phyloP scores from a whole-genome alignment of 176 grass and related monocot species.

The Microstegium vimineum region DNA sequence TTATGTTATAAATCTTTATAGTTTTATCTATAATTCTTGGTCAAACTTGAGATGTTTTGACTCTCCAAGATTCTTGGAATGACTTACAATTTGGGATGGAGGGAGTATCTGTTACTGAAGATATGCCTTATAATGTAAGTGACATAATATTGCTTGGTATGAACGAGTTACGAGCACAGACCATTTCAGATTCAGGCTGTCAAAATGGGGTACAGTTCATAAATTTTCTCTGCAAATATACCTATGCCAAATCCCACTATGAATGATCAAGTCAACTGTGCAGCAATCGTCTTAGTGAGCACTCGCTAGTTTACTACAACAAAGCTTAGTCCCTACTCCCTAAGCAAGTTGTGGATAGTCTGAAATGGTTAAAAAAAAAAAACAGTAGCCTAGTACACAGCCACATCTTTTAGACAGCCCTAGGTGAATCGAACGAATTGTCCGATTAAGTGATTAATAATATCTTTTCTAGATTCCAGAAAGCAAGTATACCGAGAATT shows the following conservation, averaged over 20 bases:
- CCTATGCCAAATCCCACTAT: neutral
- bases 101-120: neutral
- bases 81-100: no score
- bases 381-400: neutral
- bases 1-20: no score
- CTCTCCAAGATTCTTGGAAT: no score
- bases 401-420: no score
- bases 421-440: conserved; percentile 12
- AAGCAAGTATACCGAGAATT: conserved; percentile 7
- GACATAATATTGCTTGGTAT: neutral
- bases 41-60: no score
- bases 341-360: neutral
- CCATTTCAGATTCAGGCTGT: neutral
- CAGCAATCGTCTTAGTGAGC: neutral
- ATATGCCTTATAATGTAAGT: neutral
- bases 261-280: conserved; percentile 4
- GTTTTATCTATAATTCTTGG: no score
- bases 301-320: neutral
- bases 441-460: neutral
- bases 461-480: neutral
- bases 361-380: neutral
- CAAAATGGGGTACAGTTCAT: neutral
- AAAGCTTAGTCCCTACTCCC: neutral
- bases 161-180: neutral
- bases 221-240: neutral